A percentile compares a stretch with the other conserved stretches of the same genome.
Evolutionary conservation across 805 yeast genomes (phyloP).

Genomic region (Starmera dryadoides): DNA sequence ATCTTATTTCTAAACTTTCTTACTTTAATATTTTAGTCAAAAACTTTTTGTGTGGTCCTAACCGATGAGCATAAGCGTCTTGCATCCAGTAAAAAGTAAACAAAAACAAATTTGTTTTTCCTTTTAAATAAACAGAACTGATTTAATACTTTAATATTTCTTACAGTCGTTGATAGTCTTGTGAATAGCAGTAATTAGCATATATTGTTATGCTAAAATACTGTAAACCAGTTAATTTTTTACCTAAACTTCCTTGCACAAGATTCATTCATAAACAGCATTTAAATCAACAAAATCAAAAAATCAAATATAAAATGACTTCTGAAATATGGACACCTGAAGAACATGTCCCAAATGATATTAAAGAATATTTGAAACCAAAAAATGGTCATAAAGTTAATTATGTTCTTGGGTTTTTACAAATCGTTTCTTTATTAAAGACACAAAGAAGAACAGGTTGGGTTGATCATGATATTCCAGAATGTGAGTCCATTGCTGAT

Average conservation of each 20-base stretch:
- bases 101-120: not conserved
- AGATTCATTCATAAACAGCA: not conserved
- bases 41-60: not conserved
- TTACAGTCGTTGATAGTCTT: too few relatives aligned
- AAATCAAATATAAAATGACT: not conserved
- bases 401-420: conserved; percentile 51
- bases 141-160: too few relatives aligned
- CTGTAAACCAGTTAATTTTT: too few relatives aligned
- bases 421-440: conserved; percentile 66
- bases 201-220: too few relatives aligned
- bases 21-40: too few relatives aligned
- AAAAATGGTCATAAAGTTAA: conserved; percentile 22
- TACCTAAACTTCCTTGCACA: not conserved
- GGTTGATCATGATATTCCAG: conserved; percentile 53
- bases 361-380: conserved; percentile 30
- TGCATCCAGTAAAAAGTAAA: not conserved
- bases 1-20: too few relatives aligned
- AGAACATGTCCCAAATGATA: conserved; percentile 40
- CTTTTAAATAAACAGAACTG: not conserved
- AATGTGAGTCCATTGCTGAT: conserved; percentile 70
- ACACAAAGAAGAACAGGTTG: conserved; percentile 88
- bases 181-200: too few relatives aligned
- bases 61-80: not conserved
- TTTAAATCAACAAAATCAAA: not conserved
- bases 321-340: conserved; percentile 43